Conservation (phyloP, 2,329 filamentous ascomycete genomes). For the Fusarium lateritium region DNA sequence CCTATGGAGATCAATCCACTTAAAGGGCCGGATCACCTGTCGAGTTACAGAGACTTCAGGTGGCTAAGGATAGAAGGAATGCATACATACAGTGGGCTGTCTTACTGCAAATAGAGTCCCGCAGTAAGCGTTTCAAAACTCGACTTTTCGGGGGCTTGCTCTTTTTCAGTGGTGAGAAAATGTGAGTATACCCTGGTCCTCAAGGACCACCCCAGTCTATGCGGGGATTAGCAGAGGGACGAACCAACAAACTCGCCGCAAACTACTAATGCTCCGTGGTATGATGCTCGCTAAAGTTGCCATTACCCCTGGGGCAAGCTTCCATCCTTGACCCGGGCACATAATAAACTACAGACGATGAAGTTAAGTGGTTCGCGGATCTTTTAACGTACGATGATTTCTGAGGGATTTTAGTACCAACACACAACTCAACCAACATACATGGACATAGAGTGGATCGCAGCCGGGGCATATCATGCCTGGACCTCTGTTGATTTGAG, state of each 20-base stretch:
- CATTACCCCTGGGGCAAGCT: too few relatives aligned
- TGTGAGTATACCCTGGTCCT: neutral
- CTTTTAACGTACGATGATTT: neutral
- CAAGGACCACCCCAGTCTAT: neutral
- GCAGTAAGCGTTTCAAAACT: too few relatives aligned
- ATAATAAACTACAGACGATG: neutral
- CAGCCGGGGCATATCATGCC: too few relatives aligned
- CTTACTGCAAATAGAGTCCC: neutral
- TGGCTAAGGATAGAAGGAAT: neutral
- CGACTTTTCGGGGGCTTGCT: neutral
- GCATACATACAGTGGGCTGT: neutral
- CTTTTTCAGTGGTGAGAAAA: neutral
- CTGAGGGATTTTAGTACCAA: conserved; percentile 3
- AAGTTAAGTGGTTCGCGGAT: neutral
- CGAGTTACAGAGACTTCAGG: neutral
- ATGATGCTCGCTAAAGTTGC: too few relatives aligned
- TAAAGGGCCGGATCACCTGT: neutral
- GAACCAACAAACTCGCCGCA: neutral
- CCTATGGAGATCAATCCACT: neutral
- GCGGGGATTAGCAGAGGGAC: neutral
- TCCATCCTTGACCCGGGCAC: too few relatives aligned
- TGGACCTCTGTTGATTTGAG: too few relatives aligned
- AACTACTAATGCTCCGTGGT: too few relatives aligned
- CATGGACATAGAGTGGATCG: neutral
- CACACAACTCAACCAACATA: neutral